Evolutionary conservation across 805 yeast genomes (phyloP).

Genomic region (Wickerhamiella parazyma): DNA sequence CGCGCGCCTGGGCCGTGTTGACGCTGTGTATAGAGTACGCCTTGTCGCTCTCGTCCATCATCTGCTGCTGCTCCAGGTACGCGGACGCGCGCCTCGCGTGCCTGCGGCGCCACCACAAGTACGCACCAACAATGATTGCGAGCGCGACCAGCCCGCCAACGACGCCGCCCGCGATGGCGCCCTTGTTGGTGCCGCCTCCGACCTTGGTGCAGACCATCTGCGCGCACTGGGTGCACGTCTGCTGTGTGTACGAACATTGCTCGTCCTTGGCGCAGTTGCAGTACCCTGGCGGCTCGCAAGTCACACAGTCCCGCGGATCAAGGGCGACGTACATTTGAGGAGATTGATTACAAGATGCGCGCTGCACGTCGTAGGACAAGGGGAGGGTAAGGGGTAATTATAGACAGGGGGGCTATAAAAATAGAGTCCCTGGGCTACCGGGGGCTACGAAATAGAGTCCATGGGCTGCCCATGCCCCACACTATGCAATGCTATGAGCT

Average conservation of each 20-base stretch:
- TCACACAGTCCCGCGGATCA: conserved; percentile 21
- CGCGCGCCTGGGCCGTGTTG: conserved; percentile 32
- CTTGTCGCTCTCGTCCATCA: conserved; percentile 2
- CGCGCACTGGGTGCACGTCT: conserved; percentile 48
- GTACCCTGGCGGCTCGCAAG: conserved; percentile 25
- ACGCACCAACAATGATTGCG: conserved; percentile 26
- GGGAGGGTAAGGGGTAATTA: not conserved
- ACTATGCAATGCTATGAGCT: not conserved
- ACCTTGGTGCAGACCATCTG: conserved; percentile 32
- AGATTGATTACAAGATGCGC: not conserved
- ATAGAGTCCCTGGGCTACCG: too few species aligned
- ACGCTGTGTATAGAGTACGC: conserved; percentile 14
- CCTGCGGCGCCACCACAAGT: conserved; percentile 21
- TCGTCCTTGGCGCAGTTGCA: conserved; percentile 34
- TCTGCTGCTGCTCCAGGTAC: not conserved
- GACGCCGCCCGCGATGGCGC: conserved; percentile 63
- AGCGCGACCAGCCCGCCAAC: conserved; percentile 46
- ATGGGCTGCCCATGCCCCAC: too few species aligned
- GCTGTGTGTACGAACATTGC: conserved; percentile 41
- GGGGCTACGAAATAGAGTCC: too few species aligned
- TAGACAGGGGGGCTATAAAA: not conserved
- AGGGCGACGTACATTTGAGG: not conserved
- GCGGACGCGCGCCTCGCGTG: conserved; percentile 2
- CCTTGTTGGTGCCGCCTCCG: conserved; percentile 22
- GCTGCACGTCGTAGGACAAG: not conserved